Evolutionary conservation across 176 grass and related monocot genomes (phyloP).

Genomic region (Pharus latifolius): DNA sequence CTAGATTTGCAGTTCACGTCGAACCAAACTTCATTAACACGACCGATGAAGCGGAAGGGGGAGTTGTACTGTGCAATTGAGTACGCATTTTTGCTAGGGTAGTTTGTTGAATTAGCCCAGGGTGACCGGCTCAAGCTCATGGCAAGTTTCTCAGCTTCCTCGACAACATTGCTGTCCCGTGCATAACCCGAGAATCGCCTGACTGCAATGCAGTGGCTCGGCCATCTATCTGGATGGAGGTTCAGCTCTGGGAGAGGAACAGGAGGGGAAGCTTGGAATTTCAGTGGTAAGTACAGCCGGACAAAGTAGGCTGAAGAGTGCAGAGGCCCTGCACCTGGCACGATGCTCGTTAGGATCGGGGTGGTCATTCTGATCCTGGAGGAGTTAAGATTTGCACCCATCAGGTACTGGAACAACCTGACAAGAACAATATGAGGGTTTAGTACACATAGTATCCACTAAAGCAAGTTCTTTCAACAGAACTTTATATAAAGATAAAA

Average conservation of each 20-base stretch:
- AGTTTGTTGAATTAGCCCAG: conserved; percentile 54
- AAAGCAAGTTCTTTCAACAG: neutral
- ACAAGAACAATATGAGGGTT: neutral
- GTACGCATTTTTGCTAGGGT: conserved; percentile 38
- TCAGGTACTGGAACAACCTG: conserved; percentile 86
- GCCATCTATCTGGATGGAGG: conserved; percentile 61
- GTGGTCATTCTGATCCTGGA: conserved; percentile 79
- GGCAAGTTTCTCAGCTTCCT: conserved; percentile 79
- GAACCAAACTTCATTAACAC: conserved; percentile 83
- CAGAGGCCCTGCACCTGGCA: conserved; percentile 46
- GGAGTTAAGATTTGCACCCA: conserved; percentile 84
- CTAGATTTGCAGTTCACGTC: conserved; percentile 51
- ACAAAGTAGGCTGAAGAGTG: conserved; percentile 64
- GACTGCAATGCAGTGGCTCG: conserved; percentile 53
- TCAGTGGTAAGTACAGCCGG: conserved; percentile 48
- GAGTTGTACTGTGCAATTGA: conserved; percentile 78
- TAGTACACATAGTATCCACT: neutral
- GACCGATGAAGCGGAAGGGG: conserved; percentile 52
- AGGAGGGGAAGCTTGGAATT: conserved; percentile 76
- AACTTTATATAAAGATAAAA: neutral
- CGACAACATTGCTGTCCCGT: conserved; percentile 43
- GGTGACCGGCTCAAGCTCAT: conserved; percentile 47
- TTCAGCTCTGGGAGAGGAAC: conserved; percentile 69
- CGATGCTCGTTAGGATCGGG: conserved; percentile 61
- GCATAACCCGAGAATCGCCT: conserved; percentile 67